Conservation (phyloP, 768 basidiomycete genomes). For the Suillus decipiens region DNA sequence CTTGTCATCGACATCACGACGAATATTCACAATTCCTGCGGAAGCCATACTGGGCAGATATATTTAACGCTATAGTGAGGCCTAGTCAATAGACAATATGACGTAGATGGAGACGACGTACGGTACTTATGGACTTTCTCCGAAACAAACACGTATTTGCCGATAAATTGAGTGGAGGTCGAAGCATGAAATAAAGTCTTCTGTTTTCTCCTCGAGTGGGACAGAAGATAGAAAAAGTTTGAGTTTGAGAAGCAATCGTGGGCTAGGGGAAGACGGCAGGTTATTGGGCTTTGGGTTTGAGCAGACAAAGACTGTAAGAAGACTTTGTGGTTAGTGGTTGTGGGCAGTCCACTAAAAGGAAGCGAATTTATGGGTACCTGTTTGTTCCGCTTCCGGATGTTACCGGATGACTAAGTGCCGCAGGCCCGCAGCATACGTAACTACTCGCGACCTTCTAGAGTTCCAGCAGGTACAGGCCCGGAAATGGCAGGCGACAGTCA, state of each 20-base stretch:
- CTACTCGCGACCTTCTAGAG: too few species aligned
- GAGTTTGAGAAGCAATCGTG: slow-evolving; percentile 32
- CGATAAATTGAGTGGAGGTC: slow-evolving; percentile 76
- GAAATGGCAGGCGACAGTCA: too few species aligned
- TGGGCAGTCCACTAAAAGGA: slow-evolving; percentile 4
- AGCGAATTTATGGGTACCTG: slow-evolving; percentile 31
- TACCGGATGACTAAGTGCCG: slow-evolving; percentile 3
- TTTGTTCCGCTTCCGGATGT: slow-evolving; percentile 28
- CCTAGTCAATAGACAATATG: slow-evolving; percentile 9
- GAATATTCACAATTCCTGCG: slow-evolving; percentile 84
- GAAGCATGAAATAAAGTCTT: slow-evolving; percentile 77
- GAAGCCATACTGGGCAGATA: slow-evolving; percentile 76
- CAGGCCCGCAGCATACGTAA: neutral
- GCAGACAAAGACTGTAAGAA: slow-evolving; percentile 1
- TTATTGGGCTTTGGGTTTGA: slow-evolving; percentile 8
- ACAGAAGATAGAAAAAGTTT: slow-evolving; percentile 32
- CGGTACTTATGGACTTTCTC: slow-evolving; percentile 54
- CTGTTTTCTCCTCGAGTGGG: slow-evolving; percentile 31
- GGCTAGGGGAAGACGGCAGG: slow-evolving; percentile 14
- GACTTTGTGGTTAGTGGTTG: slow-evolving; percentile 6
- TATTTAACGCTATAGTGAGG: slow-evolving; percentile 55
- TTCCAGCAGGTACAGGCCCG: too few species aligned
- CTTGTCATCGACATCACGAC: slow-evolving; percentile 95
- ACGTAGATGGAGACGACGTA: slow-evolving; percentile 28
- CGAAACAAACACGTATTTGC: slow-evolving; percentile 58